Conservation (phyloP, 2,329 filamentous ascomycete species). For the Xylariaceae sp. region DNA sequence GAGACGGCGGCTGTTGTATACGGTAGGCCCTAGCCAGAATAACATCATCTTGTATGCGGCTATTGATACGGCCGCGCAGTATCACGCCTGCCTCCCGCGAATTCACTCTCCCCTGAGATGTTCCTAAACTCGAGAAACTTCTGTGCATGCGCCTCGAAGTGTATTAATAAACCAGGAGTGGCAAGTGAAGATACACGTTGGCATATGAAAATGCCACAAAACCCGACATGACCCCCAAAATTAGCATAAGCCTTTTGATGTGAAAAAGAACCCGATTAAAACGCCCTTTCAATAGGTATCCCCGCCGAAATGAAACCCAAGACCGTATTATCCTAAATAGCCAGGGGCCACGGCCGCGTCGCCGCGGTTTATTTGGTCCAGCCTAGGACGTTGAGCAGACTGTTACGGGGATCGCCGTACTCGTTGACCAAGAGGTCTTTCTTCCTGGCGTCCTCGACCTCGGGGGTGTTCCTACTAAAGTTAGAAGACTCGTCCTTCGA, state of each 20-base stretch:
- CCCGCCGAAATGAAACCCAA: too few species aligned
- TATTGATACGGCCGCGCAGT: not conserved
- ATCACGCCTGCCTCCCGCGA: not conserved
- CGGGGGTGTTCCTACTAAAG: slow-evolving; percentile 27
- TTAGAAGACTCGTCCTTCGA: not conserved
- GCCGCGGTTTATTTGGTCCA: slow-evolving; percentile 24
- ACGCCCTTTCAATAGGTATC: too few species aligned
- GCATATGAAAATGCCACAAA: too few species aligned
- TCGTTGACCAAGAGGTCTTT: slow-evolving; percentile 25
- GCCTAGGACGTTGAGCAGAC: slow-evolving; percentile 31
- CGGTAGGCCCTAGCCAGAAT: not conserved
- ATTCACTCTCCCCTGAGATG: not conserved
- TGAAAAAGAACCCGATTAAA: too few species aligned
- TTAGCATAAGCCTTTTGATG: too few species aligned
- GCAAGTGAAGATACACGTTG: not conserved
- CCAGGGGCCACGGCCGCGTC: too few species aligned
- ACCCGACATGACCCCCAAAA: too few species aligned
- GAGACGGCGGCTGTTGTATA: not conserved
- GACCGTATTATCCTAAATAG: too few species aligned
- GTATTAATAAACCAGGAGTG: not conserved
- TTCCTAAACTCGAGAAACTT: not conserved
- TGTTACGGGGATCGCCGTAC: slow-evolving; percentile 32
- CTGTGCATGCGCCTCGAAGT: too few species aligned
- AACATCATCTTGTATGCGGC: not conserved
- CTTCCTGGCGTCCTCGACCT: slow-evolving; percentile 29